Percentiles rank a stretch among this genome's conserved stretches.
Conservation (phyloP, 306 rosid genomes). For the Citrullus mucosospermus region DNA sequence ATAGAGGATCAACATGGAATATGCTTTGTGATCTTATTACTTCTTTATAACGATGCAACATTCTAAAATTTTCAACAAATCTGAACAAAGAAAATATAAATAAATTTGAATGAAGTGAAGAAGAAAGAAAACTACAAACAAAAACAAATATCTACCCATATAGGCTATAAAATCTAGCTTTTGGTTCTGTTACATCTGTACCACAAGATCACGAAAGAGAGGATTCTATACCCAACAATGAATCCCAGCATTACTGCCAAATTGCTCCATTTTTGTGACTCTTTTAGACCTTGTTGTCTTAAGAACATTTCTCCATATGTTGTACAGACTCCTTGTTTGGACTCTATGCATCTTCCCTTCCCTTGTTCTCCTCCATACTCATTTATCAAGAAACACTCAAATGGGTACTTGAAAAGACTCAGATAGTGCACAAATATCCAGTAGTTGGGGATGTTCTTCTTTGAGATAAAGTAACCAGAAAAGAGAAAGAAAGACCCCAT, state of each 20-base stretch:
- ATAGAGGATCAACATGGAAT: background rate
- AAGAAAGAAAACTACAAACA: background rate
- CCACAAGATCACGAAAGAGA: conserved; percentile 71
- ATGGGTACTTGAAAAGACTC: conserved; percentile 92
- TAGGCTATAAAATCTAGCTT: conserved; percentile 17
- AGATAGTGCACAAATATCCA: conserved; percentile 88
- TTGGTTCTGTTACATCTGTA: conserved; percentile 53
- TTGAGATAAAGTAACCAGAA: conserved; percentile 81
- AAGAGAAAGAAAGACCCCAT: conserved; percentile 97
- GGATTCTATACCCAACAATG: conserved; percentile 69
- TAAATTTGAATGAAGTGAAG: conserved; percentile 1
- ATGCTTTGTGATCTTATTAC: background rate
- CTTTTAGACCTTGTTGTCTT: conserved; percentile 57
- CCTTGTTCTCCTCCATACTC: conserved; percentile 85
- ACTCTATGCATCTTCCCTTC: conserved; percentile 44
- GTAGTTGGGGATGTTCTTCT: conserved; percentile 70
- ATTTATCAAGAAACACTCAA: conserved; percentile 86
- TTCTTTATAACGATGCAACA: background rate
- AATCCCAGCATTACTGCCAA: conserved; percentile 73
- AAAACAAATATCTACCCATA: background rate
- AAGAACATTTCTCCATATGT: conserved; percentile 49
- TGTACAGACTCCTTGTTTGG: conserved; percentile 37
- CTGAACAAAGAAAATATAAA: background rate
- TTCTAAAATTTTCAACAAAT: background rate
- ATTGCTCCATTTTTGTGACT: conserved; percentile 74